Base-by-base conservation (phyloP, 2,329 filamentous ascomycete genomes). In the Sporothrix brunneoviolacea region DNA sequence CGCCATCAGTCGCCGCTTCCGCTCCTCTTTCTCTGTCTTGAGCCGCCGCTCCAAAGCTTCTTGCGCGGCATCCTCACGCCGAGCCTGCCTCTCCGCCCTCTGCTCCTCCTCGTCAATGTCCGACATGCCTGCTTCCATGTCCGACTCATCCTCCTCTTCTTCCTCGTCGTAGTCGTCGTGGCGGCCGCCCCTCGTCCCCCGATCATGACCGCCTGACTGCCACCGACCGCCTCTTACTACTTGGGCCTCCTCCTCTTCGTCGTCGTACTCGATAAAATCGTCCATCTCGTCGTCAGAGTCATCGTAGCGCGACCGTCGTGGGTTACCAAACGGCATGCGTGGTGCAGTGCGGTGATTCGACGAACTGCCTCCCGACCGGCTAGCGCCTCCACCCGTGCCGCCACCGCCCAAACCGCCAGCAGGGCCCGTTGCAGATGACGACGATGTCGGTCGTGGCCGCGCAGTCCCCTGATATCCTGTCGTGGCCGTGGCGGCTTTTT, bases 121-220 rank as follows among this genome's bases (percentile, higher is more conserved):
- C 54, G 83, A 83, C 33, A 84, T 64, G 30, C 84, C 85, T 2
- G 84, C 87, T 64, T 90, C 86, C 84, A 90, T 90, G 59, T 88
- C 86, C 6, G 84, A 88, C 5, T 83, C 86, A 6, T 64, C 84
- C 0, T 81, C 83, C 3, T 72, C 76, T 4, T 64, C 84, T 1
- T 80, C 83, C 3, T 71, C 76, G 13, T 52, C 53, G 40, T 51
- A 21, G 10, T 47, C 73, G 54, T 77, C 75, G 4, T 36, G 32
- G 18, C 51, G 21, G 1, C 38, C n/a, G 12, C 27, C 9, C 10
- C 4, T n/a, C 19, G 18, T 8, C 24, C 40, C n/a, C 6, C 21
- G 8, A 12, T 36, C 40, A 8, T 24, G 15, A 8, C 28, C 46
- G 30, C n/a, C n/a, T n/a, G n/a, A n/a, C 37, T 28, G 15, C 38